Percentiles rank a stretch among this genome's conserved stretches.
Evolutionary conservation across 768 basidiomycete species (phyloP).

Genomic region (Tubosaeta sp.): DNA sequence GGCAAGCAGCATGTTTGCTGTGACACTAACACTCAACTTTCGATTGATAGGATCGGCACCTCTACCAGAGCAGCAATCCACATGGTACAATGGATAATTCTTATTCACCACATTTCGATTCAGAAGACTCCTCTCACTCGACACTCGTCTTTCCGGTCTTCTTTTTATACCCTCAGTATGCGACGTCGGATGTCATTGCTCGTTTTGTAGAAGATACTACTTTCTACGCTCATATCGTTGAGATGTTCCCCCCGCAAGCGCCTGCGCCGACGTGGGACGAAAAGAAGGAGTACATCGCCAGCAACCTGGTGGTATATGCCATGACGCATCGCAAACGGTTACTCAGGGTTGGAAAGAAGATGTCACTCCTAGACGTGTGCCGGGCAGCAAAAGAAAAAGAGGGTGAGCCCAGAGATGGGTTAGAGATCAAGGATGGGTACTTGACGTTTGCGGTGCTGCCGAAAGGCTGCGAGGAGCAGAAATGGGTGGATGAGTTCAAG

Average conservation of each 20-base stretch:
- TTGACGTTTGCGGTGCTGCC: conserved; percentile 76
- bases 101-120: conserved; percentile 61
- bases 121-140: conserved; percentile 52
- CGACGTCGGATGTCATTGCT: conserved; percentile 84
- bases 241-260: conserved; percentile 77
- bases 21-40: conserved; percentile 1
- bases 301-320: conserved; percentile 74
- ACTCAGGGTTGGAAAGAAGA: conserved; percentile 88
- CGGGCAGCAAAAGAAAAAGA: conserved; percentile 55
- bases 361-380: conserved; percentile 79
- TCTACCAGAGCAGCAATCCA: conserved; percentile 52
- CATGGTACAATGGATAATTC: conserved; percentile 49
- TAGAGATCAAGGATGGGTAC: conserved; percentile 81
- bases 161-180: conserved; percentile 89
- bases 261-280: conserved; percentile 74
- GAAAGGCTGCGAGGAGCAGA: conserved; percentile 69
- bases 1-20: conserved; percentile 39
- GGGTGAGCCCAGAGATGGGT: conserved; percentile 63
- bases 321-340: conserved; percentile 72
- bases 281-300: conserved; percentile 59
- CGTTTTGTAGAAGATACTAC: conserved; percentile 83
- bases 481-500: conserved; percentile 91
- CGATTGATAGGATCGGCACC: conserved; percentile 61
- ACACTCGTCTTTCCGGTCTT: conserved; percentile 82
- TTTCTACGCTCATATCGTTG: conserved; percentile 69